Evolutionary conservation across 306 rosid species (phyloP), one percentile per base, ranked within the genome.

Genomic region (Neltuma alba): DNA sequence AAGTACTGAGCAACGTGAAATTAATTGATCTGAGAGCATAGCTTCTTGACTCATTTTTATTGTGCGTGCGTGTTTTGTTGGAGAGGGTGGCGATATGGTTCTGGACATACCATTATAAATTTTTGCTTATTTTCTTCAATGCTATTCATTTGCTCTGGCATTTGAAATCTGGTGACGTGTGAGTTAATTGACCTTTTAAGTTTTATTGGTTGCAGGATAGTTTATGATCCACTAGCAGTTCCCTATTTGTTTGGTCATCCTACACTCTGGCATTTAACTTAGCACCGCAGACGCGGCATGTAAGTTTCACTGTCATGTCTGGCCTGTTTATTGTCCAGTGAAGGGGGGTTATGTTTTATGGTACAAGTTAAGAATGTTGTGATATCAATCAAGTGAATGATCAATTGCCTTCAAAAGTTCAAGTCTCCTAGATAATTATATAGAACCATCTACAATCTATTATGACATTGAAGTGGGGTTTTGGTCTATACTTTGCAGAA

Each of bases 131-230:
- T 58, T 76, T 20, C 45, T 81, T 47, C 33, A 7, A 27, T 69
- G 21, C n/a, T n/a, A 37, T 55, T 76, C 65, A 21, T 79, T 71
- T 82, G 44, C 15, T 11, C 31, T 57, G 73, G 67, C 7, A n/a
- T 45, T 76, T 34, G 80, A 68, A 77, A 45, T 80, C 64, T 64
- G 41, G 36, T 68, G 54, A 68, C 66, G 67, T 84, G 64, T 84
- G 74, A 83, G 68, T 74, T 77, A 23, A 64, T 52, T 18, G 40
- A 70, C 28, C 33, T 54, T 70, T 71, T 27, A 37, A 52, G 44
- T 58, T 76, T 79, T 81, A 5, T 25, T n/a, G 15, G 61, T 68
- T 87, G 88, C 91, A 87, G 91, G 88, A 84, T 86, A 82, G 76
- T 55, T 54, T 77, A 44, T 61, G 68, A 80, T 36, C 69, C 38